phyloP scores from a whole-genome alignment of 108 stramenopile species.

The Skeletonema grethae region DNA sequence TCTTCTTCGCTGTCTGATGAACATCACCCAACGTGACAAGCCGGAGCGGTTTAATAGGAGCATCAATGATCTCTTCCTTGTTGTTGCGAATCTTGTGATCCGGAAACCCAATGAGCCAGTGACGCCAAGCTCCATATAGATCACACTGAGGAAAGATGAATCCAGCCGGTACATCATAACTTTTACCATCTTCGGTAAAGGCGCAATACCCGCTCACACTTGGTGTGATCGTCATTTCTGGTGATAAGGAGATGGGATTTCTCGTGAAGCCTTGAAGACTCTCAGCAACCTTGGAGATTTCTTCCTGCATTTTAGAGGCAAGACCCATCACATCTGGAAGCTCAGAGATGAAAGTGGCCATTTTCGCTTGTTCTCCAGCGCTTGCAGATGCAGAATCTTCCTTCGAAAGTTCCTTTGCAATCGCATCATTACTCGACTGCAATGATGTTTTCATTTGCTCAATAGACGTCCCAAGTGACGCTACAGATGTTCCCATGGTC shows the following conservation, averaged over 20 bases:
- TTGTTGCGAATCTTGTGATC: constrained; percentile 28
- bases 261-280: constrained; percentile 10
- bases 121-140: constrained; percentile 22
- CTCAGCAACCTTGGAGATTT: constrained; percentile 6
- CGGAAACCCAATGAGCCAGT: constrained; percentile 36
- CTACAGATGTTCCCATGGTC: constrained; percentile 14
- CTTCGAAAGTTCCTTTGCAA: constrained; percentile 24
- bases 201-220: constrained; percentile 23
- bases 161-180: constrained; percentile 24
- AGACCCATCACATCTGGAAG: constrained; percentile 2
- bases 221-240: not conserved
- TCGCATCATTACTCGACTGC: constrained; percentile 25
- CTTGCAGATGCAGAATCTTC: not conserved
- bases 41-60: constrained; percentile 28
- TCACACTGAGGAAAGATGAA: constrained; percentile 28
- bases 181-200: constrained; percentile 15
- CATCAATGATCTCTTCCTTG: constrained; percentile 20
- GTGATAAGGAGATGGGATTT: not conserved
- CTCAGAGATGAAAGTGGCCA: constrained; percentile 3
- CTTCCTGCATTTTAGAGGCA: constrained; percentile 15
- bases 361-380: constrained; percentile 1
- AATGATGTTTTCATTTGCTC: constrained; percentile 25
- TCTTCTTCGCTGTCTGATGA: constrained; percentile 28
- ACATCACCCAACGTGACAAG: constrained; percentile 11
- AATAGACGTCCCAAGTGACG: constrained; percentile 14